Conservation (phyloP, 306 rosid genomes). For the Urtica urens region DNA sequence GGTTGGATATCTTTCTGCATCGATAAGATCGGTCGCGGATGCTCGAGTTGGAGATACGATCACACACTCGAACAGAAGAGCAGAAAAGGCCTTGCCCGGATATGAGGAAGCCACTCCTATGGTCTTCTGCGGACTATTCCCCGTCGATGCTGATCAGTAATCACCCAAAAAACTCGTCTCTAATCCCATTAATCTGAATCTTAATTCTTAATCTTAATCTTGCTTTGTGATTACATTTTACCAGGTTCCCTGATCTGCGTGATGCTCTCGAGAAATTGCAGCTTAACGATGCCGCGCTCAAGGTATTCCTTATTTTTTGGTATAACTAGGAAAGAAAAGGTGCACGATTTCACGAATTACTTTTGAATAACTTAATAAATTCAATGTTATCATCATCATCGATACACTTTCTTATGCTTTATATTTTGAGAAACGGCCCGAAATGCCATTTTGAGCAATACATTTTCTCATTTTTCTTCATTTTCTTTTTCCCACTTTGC, state of each 20-base stretch:
- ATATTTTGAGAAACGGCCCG: too few species aligned
- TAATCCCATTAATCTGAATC: too few species aligned
- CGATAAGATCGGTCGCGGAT: slow-evolving; percentile 92
- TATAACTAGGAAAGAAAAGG: too few species aligned
- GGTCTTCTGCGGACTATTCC: slow-evolving; percentile 97
- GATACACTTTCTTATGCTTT: too few species aligned
- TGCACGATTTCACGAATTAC: too few species aligned
- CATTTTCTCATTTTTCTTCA: too few species aligned
- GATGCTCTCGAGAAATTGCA: slow-evolving; percentile 97
- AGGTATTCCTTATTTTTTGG: too few species aligned
- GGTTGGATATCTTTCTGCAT: slow-evolving; percentile 95
- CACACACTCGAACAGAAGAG: slow-evolving; percentile 50
- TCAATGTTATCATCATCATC: too few species aligned
- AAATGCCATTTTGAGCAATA: too few species aligned
- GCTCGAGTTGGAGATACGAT: slow-evolving; percentile 94
- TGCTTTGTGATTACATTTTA: slow-evolving; percentile 16
- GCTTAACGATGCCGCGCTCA: slow-evolving; percentile 90
- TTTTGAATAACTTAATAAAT: too few species aligned
- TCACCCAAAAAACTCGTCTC: slow-evolving; percentile 23
- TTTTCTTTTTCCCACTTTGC: too few species aligned
- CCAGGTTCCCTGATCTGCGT: slow-evolving; percentile 80
- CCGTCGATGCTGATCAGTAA: slow-evolving; percentile 96
- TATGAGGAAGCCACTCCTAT: slow-evolving; percentile 87
- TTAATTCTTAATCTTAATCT: slow-evolving; percentile 1
- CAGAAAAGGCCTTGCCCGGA: slow-evolving; percentile 74